Percentiles rank a stretch among this genome's conserved stretches.
These are phyloP conservation scores for Septoria petroselini DNA, from an alignment of 2,329 filamentous ascomycete genomes.

Conservation along the genomic window DNA sequence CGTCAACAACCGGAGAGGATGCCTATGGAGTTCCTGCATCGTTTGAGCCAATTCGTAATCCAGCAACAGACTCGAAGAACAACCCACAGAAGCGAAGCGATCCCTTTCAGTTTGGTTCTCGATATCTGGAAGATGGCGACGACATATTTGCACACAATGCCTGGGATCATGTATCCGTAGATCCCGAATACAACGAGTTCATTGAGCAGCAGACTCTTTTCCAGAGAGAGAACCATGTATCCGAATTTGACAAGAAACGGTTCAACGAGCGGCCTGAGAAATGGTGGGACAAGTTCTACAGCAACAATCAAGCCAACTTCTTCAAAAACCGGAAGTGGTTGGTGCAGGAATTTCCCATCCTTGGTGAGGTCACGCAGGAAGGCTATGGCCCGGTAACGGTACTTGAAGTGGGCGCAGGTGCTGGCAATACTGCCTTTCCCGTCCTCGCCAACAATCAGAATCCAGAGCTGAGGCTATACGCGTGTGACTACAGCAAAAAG, in stretches of 20 bases:
- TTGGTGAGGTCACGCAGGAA: conserved; percentile 70
- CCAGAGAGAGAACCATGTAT: conserved; percentile 82
- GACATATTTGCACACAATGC: conserved; percentile 97
- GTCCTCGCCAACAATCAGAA: conserved; percentile 83
- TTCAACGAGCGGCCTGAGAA: conserved; percentile 89
- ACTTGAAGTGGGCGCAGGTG: conserved; percentile 89
- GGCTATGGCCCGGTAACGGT: conserved; percentile 68
- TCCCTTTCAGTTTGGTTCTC: conserved; percentile 93
- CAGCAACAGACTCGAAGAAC: conserved; percentile 60
- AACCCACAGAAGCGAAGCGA: conserved; percentile 83
- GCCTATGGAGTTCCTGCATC: conserved; percentile 52
- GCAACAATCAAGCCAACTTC: conserved; percentile 95
- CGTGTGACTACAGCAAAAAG: conserved; percentile 93
- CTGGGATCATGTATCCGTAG: conserved; percentile 96
- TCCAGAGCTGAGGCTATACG: conserved; percentile 75
- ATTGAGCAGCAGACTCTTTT: conserved; percentile 78
- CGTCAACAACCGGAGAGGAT: conserved; percentile 37
- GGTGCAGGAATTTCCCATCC: conserved; percentile 87
- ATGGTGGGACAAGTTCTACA: conserved; percentile 98
- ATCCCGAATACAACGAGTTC: conserved; percentile 82
- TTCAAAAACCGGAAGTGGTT: conserved; percentile 99
- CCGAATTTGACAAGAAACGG: conserved; percentile 84
- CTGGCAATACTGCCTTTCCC: conserved; percentile 94
- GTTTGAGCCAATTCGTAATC: conserved; percentile 46
- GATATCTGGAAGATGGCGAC: conserved; percentile 77